Evolutionary conservation across 768 basidiomycete species (phyloP).

Genomic region (Russula griseocarnosa): DNA sequence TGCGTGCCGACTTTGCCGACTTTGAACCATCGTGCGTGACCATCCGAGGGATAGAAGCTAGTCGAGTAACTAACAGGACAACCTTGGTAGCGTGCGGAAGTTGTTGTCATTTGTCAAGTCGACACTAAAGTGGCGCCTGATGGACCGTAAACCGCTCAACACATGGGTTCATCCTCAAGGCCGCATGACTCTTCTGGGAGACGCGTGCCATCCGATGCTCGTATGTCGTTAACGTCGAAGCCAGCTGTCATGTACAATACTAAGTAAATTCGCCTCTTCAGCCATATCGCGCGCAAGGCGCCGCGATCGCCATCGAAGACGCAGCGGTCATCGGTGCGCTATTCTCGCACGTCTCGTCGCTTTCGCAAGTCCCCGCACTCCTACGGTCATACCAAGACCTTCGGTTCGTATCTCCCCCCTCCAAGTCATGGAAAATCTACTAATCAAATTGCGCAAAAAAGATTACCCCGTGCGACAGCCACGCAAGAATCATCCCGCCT

Average conservation of each 20-base stretch:
- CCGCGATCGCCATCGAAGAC: slow-evolving; percentile 49
- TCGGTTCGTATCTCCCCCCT: slow-evolving; percentile 32
- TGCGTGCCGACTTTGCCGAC: slow-evolving; percentile 41
- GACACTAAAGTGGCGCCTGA: slow-evolving; percentile 43
- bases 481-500: slow-evolving; percentile 49
- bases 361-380: slow-evolving; percentile 43
- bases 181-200: slow-evolving; percentile 39
- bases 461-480: slow-evolving; percentile 43
- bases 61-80: not conserved
- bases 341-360: slow-evolving; percentile 44
- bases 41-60: not conserved
- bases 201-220: slow-evolving; percentile 45
- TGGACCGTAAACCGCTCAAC: slow-evolving; percentile 41
- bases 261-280: slow-evolving; percentile 5
- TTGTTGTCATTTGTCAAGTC: slow-evolving; percentile 37
- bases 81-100: slow-evolving; percentile 35
- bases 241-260: not conserved
- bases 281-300: slow-evolving; percentile 45
- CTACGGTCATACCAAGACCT: slow-evolving; percentile 51
- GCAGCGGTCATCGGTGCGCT: slow-evolving; percentile 46
- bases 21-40: slow-evolving; percentile 40
- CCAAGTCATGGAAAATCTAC: no score
- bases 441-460: not conserved
- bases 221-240: slow-evolving; percentile 25
- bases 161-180: slow-evolving; percentile 40